These are phyloP conservation scores for Poronia punctata DNA, from an alignment of 495 filamentous ascomycete genomes.

Conservation along the genomic window DNA sequence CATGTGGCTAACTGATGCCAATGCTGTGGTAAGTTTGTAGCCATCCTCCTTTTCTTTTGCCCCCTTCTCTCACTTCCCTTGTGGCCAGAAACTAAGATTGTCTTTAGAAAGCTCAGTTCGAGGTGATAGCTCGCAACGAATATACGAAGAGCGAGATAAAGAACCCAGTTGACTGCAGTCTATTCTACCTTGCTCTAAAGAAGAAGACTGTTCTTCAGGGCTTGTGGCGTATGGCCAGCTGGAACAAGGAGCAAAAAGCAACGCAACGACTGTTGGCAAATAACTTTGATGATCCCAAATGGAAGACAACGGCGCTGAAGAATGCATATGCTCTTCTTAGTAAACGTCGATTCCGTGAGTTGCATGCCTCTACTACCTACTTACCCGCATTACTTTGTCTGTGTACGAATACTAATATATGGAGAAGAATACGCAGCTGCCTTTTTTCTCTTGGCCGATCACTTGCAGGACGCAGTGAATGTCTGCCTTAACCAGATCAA, in stretches of 20 bases:
- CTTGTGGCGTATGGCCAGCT: constrained; percentile 90
- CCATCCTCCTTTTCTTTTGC: background rate
- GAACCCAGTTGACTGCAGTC: constrained; percentile 87
- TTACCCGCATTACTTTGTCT: background rate
- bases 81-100: background rate
- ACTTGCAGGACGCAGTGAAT: constrained; percentile 74
- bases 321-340: constrained; percentile 97
- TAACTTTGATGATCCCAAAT: constrained; percentile 78
- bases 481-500: constrained; percentile 78
- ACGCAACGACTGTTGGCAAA: constrained; percentile 75
- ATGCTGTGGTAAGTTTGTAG: constrained; percentile 58
- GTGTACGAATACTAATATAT: constrained; percentile 7
- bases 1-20: constrained; percentile 81
- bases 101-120: constrained; percentile 67
- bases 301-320: constrained; percentile 87
- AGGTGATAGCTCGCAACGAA: constrained; percentile 83
- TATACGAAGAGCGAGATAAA: constrained; percentile 83
- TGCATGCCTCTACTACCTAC: too few relatives aligned
- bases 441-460: constrained; percentile 89
- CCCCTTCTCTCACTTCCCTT: too few relatives aligned
- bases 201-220: constrained; percentile 91
- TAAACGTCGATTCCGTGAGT: constrained; percentile 75
- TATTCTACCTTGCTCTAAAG: constrained; percentile 83
- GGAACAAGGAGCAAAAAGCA: constrained; percentile 76
- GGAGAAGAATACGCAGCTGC: constrained; percentile 81